These are phyloP conservation scores for Magnaporthiopsis incrustans DNA, from an alignment of 2,329 filamentous ascomycete genomes.

Conservation along the genomic window DNA sequence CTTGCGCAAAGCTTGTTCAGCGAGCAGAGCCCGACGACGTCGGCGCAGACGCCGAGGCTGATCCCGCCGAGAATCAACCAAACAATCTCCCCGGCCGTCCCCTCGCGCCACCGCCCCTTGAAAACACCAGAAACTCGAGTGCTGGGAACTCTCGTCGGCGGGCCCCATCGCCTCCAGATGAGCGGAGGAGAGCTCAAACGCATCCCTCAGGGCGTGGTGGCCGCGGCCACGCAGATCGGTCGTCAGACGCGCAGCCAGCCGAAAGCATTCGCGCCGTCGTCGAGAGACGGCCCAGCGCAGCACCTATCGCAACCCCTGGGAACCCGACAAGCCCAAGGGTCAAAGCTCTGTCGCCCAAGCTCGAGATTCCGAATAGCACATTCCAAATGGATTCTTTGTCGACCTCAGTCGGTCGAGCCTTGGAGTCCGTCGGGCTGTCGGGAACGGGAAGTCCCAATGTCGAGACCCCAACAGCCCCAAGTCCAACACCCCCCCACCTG, in stretches of 20 bases:
- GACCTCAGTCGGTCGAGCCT: not conserved
- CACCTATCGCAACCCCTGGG: too few species aligned
- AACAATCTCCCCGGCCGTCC: not conserved
- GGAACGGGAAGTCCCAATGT: conserved; percentile 11
- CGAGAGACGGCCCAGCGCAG: too few species aligned
- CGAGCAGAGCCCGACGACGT: not conserved
- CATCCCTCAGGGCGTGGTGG: too few species aligned
- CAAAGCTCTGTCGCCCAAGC: not conserved
- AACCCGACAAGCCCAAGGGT: too few species aligned
- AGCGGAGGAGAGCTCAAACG: too few species aligned
- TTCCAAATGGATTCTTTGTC: not conserved
- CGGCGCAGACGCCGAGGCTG: not conserved
- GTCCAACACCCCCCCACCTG: conserved; percentile 21
- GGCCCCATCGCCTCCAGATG: too few species aligned
- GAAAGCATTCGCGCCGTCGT: too few species aligned
- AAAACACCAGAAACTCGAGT: not conserved
- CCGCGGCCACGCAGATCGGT: too few species aligned
- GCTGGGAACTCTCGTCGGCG: too few species aligned
- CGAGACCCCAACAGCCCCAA: conserved; percentile 25
- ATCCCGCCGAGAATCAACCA: not conserved
- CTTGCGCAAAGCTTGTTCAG: conserved; percentile 35
- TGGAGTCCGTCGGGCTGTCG: not conserved
- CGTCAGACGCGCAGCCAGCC: too few species aligned
- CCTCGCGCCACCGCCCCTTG: not conserved
- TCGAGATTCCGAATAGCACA: not conserved